Evolutionary conservation across 352 stramenopile species (phyloP).

Genomic region (Phytophthora citricola): DNA sequence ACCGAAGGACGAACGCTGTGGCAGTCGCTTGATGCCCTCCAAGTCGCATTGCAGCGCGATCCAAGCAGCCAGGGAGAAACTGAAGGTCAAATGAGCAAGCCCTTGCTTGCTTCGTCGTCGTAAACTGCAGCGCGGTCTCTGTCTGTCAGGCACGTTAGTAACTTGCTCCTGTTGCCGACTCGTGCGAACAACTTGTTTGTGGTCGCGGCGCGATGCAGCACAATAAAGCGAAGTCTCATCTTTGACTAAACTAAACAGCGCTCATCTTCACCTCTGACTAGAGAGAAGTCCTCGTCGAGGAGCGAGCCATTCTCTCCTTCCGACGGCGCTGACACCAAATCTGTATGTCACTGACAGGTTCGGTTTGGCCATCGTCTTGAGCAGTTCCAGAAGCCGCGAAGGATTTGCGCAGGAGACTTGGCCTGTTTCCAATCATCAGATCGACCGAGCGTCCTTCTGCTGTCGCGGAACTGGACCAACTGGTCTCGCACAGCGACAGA

Average conservation of each 20-base stretch:
- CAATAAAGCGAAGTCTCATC: constrained; percentile 6
- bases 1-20: too few species aligned
- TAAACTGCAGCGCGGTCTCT: constrained; percentile 20
- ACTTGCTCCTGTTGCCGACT: constrained; percentile 17
- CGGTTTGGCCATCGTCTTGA: background rate
- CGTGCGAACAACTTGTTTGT: constrained; percentile 14
- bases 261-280: background rate
- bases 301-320: background rate
- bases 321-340: background rate
- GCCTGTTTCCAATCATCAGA: constrained; percentile 27
- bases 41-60: constrained; percentile 17
- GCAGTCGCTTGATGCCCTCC: constrained; percentile 8
- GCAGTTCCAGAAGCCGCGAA: constrained; percentile 8
- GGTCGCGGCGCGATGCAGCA: background rate
- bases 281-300: background rate
- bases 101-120: constrained; percentile 23
- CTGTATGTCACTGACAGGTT: too few species aligned
- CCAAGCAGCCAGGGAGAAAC: constrained; percentile 20
- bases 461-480: constrained; percentile 18
- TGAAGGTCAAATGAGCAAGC: constrained; percentile 14
- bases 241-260: background rate
- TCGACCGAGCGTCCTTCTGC: constrained; percentile 26
- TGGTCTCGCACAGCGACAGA: constrained; percentile 15
- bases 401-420: constrained; percentile 27
- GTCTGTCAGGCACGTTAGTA: constrained; percentile 23